Evolutionary conservation across 441 rosid species (phyloP), one percentile per base, ranked within the genome.

Genomic region (Euphorbia neoarborescens): DNA sequence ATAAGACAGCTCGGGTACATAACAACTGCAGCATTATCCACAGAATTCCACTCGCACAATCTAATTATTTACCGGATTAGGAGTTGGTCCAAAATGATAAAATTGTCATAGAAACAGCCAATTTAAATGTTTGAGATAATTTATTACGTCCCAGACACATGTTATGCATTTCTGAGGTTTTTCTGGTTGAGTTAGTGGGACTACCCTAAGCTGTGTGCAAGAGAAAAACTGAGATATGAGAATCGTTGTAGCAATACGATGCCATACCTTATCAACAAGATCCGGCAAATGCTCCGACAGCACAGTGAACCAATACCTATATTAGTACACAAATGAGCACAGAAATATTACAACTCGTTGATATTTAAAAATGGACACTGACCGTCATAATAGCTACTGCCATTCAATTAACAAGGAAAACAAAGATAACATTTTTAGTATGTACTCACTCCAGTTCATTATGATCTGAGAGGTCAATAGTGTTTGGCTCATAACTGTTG

Each of bases 401-500:
- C 67, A 50, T 53, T 32, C 34, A 7, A 17, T 56, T 15, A 62
- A 72, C 67, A 62, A 37, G 30, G 51, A 67, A 72, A 48, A 27
- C 27, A 71, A 32, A 62, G 20, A 71, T 63, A 42, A 70, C 58
- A 40, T 69, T 63, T 67, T 9, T 35, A 71, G 54, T 19, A 70
- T 53, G 71, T 40, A 88, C 99, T 92, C 79, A 94, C 99, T 94
- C 98, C 78, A 89, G 83, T 73, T 90, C 97, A 12, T 81, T 75
- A 81, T 78, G 92, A 73, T 95, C 96, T 53, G 98, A 79, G 10
- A 95, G 88, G 80, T 95, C 99, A 70, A 95, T 78, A n/a, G 99
- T 95, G 81, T 95, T 92, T 74, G 99, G 98, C 83, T 95, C 99
- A 50, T 95, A 95, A 87, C 99, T 95, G 87, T 65, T 71, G 68